A percentile compares a stretch with the other conserved stretches of the same genome.
phyloP scores from a whole-genome alignment of 2,329 filamentous ascomycete genomes.

The Colletotrichum tanaceti region DNA sequence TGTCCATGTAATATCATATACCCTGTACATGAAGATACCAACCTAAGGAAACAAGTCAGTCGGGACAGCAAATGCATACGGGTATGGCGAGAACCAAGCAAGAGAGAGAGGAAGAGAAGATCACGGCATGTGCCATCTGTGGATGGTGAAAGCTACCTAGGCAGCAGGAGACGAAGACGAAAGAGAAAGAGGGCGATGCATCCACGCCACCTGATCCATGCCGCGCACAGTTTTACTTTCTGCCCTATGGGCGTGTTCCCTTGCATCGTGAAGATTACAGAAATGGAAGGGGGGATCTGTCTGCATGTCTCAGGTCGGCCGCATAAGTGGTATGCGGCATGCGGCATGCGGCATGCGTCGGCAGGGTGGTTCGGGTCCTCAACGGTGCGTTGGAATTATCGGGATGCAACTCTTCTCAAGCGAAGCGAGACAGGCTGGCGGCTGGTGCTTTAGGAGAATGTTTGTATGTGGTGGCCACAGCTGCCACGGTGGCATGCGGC shows the following conservation, averaged over 20 bases:
- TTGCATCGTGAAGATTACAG: constrained; percentile 29
- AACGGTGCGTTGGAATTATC: constrained; percentile 27
- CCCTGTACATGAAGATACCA: constrained; percentile 38
- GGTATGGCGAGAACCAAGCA: neutral
- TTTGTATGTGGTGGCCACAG: neutral
- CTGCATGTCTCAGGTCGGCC: constrained; percentile 39
- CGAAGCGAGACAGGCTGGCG: neutral
- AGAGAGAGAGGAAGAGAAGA: neutral
- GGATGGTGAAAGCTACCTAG: neutral
- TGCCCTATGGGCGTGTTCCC: constrained; percentile 14
- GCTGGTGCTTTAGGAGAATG: neutral
- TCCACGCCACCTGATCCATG: constrained; percentile 12
- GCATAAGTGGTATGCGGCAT: constrained; percentile 38
- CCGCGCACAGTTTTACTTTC: neutral
- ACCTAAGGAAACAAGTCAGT: constrained; percentile 12
- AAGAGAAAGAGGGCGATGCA: constrained; percentile 6
- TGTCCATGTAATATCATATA: constrained; percentile 37
- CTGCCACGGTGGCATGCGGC: neutral
- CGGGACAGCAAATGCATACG: neutral
- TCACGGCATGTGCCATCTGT: constrained; percentile 13
- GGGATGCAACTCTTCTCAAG: constrained; percentile 17
- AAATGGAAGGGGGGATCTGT: constrained; percentile 33
- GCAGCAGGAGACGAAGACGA: constrained; percentile 23
- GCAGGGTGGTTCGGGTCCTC: constrained; percentile 32
- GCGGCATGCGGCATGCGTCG: constrained; percentile 32